Conservation (phyloP, 306 rosid species). For the Urtica urens region DNA sequence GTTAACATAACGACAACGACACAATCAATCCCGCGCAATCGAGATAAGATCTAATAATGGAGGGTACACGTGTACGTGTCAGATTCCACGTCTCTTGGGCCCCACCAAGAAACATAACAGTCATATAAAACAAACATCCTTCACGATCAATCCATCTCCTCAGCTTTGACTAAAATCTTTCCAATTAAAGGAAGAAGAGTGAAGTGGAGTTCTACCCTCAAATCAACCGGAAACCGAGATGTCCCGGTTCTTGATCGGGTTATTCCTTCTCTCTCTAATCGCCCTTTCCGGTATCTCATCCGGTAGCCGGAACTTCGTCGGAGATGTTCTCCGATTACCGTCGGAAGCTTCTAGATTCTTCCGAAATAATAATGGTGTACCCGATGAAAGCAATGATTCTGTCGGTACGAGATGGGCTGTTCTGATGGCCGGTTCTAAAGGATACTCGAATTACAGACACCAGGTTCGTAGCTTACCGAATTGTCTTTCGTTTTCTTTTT, state of each 20-base stretch:
- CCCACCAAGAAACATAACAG: no score
- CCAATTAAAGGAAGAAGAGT: no score
- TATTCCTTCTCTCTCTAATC: constrained; percentile 12
- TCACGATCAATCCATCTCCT: no score
- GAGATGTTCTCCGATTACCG: constrained; percentile 52
- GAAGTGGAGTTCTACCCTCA: no score
- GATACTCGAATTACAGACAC: constrained; percentile 94
- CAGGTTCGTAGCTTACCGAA: constrained; percentile 37
- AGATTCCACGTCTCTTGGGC: not conserved
- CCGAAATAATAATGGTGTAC: constrained; percentile 14
- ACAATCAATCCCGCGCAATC: no score
- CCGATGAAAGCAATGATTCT: constrained; percentile 11
- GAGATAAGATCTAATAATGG: no score
- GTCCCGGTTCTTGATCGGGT: constrained; percentile 22
- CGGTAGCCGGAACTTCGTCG: constrained; percentile 37
- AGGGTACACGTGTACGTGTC: not conserved
- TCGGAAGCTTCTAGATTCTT: constrained; percentile 51
- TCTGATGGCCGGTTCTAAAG: constrained; percentile 78
- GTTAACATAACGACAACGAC: no score
- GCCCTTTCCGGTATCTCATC: constrained; percentile 19
- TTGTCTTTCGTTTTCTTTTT: not conserved
- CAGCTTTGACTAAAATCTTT: no score
- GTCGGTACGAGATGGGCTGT: constrained; percentile 83
- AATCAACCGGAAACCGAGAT: constrained; percentile 25
- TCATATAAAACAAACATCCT: not conserved